A percentile compares a stretch with the other conserved stretches of the same genome.
These are phyloP conservation scores for Penicillium oxalicum DNA, from an alignment of 2,329 filamentous ascomycete genomes.

Conservation along the genomic window DNA sequence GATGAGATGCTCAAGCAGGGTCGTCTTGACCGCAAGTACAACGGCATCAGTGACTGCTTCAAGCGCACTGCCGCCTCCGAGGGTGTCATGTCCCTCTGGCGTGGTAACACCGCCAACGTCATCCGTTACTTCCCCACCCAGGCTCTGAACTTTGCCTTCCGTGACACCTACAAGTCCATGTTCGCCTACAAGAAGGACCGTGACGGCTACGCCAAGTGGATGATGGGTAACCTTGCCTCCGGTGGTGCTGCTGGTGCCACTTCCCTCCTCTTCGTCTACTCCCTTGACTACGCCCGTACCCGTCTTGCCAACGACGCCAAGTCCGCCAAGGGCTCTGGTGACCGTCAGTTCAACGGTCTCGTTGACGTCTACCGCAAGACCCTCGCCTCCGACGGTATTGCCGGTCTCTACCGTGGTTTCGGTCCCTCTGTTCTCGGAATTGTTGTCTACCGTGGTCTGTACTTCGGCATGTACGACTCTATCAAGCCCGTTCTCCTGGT, in stretches of 20 bases:
- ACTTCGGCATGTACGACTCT: conserved; percentile 99
- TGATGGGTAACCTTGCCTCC: conserved; percentile 98
- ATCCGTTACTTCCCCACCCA: conserved; percentile 99
- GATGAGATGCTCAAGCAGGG: conserved; percentile 99
- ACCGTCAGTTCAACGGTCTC: conserved; percentile 99
- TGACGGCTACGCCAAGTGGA: conserved; percentile 98
- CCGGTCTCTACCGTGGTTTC: conserved; percentile 99
- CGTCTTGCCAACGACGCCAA: conserved; percentile 99
- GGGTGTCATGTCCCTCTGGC: conserved; percentile 93
- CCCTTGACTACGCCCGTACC: conserved; percentile 99
- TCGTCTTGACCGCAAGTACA: conserved; percentile 96
- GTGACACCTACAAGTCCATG: conserved; percentile 99
- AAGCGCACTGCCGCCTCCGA: conserved; percentile 80
- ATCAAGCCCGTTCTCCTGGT: conserved; percentile 97
- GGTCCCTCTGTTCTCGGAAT: conserved; percentile 99
- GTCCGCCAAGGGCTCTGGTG: conserved; percentile 89
- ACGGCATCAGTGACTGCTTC: conserved; percentile 94
- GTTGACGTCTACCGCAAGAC: conserved; percentile 99
- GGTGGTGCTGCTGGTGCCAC: conserved; percentile 99
- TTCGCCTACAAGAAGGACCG: conserved; percentile 99
- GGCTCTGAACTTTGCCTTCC: conserved; percentile 99
- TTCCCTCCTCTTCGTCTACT: conserved; percentile 99
- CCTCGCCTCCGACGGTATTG: conserved; percentile 94
- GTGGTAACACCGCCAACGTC: conserved; percentile 99
- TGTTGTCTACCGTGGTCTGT: conserved; percentile 99